Percentiles rank a stretch among this genome's conserved stretches.
Evolutionary conservation across 2,329 filamentous ascomycete species (phyloP).

Genomic region (Rutstroemia sp.): DNA sequence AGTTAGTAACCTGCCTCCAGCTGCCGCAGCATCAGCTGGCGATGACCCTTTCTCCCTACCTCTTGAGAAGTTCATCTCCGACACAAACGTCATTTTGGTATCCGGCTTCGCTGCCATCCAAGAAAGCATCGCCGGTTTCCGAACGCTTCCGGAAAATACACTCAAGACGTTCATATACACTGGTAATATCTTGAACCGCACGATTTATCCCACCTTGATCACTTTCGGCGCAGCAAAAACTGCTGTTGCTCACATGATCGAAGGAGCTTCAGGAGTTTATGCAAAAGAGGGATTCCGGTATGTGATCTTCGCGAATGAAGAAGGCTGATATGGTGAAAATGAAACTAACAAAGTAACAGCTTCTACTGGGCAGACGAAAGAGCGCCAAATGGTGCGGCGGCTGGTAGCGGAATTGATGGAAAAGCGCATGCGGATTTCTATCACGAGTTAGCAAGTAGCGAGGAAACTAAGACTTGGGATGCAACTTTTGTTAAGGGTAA

Average conservation of each 20-base stretch:
- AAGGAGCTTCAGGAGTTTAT: conserved; percentile 30
- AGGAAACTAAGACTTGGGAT: conserved; percentile 37
- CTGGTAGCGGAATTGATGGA: conserved; percentile 29
- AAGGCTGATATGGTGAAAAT: not conserved
- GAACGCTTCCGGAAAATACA: conserved; percentile 17
- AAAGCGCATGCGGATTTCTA: conserved; percentile 36
- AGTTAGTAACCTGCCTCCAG: not conserved
- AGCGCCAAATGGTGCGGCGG: conserved; percentile 32
- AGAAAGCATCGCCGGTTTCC: conserved; percentile 30
- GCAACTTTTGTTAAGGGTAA: conserved; percentile 37
- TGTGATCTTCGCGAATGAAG: conserved; percentile 2
- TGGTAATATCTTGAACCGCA: conserved; percentile 35
- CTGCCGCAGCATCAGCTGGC: not conserved
- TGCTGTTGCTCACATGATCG: conserved; percentile 30
- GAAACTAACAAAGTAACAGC: conserved; percentile 17
- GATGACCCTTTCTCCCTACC: conserved; percentile 24
- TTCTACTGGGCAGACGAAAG: conserved; percentile 47
- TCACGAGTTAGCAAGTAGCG: conserved; percentile 31
- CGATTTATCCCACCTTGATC: conserved; percentile 27
- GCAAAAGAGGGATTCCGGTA: conserved; percentile 31
- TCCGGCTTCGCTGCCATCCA: conserved; percentile 35
- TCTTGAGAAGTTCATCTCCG: conserved; percentile 25
- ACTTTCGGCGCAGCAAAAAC: conserved; percentile 35
- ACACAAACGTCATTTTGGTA: conserved; percentile 33
- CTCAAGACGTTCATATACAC: conserved; percentile 39